phyloP scores from a whole-genome alignment of 73 alveolate species.

The Paramecium tetraurelia region DNA sequence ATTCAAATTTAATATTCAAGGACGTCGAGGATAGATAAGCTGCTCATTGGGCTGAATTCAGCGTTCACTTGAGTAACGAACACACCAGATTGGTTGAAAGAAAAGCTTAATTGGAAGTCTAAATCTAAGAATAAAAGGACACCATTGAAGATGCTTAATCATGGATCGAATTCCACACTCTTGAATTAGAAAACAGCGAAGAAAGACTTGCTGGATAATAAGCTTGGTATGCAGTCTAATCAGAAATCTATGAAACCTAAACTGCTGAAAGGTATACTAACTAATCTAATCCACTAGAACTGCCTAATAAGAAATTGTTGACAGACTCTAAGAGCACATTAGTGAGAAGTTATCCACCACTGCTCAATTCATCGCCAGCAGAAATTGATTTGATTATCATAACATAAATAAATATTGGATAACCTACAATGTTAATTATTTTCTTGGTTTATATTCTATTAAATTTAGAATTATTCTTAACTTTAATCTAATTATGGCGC shows the following conservation, averaged over 20 bases:
- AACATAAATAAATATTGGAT: slow-evolving; percentile 19
- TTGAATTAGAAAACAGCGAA: slow-evolving; percentile 33
- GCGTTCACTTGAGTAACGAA: slow-evolving; percentile 17
- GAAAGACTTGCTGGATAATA: slow-evolving; percentile 34
- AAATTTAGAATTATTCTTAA: not conserved
- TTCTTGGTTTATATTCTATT: not conserved
- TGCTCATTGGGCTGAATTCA: slow-evolving; percentile 44
- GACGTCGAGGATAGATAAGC: slow-evolving; percentile 47
- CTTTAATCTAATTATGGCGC: not conserved
- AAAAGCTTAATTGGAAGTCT: slow-evolving; percentile 33
- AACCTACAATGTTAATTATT: not conserved
- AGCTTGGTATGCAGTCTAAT: slow-evolving; percentile 26
- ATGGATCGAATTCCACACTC: slow-evolving; percentile 57
- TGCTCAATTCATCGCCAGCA: slow-evolving; percentile 46
- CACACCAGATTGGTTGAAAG: slow-evolving; percentile 51
- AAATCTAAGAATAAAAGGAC: slow-evolving; percentile 32
- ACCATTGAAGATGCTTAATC: slow-evolving; percentile 39
- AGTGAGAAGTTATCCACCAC: slow-evolving; percentile 46
- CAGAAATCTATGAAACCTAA: slow-evolving; percentile 15
- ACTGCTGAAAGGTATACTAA: slow-evolving; percentile 49
- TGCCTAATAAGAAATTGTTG: slow-evolving; percentile 36
- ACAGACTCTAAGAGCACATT: slow-evolving; percentile 59
- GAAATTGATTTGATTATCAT: slow-evolving; percentile 40
- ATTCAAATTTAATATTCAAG: not conserved
- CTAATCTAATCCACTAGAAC: not conserved